Evolutionary conservation across 352 stramenopile genomes (phyloP).

Genomic region (Elongisporangium undulatum): DNA sequence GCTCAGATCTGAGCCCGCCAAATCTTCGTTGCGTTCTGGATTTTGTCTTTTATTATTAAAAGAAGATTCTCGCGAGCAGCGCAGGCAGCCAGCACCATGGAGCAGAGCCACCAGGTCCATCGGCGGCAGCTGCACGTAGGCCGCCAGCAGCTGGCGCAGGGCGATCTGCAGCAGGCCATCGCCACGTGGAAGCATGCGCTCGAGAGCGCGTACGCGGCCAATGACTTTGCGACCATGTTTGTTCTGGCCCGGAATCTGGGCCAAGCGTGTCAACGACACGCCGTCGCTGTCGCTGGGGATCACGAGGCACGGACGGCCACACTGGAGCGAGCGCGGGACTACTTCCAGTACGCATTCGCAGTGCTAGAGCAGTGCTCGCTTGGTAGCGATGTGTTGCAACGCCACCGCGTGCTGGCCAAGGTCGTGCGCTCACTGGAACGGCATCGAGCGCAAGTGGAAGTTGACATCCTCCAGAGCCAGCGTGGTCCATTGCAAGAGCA

Average conservation of each 20-base stretch:
- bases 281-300: conserved; percentile 12
- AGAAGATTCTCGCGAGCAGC: not conserved
- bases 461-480: conserved; percentile 9
- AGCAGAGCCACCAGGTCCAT: not conserved
- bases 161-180: conserved; percentile 26
- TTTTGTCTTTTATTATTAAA: not conserved
- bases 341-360: conserved; percentile 47
- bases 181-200: conserved; percentile 50
- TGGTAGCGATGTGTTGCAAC: conserved; percentile 9
- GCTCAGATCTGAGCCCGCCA: conserved; percentile 2
- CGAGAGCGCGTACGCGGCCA: conserved; percentile 30
- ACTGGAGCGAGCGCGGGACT: conserved; percentile 24
- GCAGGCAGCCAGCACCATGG: not conserved
- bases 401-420: conserved; percentile 19
- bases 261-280: conserved; percentile 25
- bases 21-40: not conserved
- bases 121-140: conserved; percentile 9
- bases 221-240: conserved; percentile 57
- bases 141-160: conserved; percentile 25
- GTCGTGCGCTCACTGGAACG: conserved; percentile 21
- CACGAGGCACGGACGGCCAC: not conserved
- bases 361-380: conserved; percentile 38
- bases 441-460: conserved; percentile 7
- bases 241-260: conserved; percentile 68
- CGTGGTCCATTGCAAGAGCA: conserved; percentile 4